Evolutionary conservation across 306 rosid genomes (phyloP).

Genomic region (Corylus heterophylla): DNA sequence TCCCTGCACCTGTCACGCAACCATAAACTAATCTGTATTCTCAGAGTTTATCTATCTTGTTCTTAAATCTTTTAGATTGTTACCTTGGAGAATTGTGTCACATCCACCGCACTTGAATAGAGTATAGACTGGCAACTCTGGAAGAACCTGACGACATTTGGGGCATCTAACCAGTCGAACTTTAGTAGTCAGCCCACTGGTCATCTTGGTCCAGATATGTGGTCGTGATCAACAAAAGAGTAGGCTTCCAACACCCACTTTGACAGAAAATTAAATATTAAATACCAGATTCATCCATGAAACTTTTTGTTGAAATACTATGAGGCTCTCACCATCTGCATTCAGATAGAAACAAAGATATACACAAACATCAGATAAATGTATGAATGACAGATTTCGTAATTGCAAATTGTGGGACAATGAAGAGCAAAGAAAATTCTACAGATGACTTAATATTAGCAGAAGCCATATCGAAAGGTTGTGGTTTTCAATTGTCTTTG

Average conservation of each 20-base stretch:
- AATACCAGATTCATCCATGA: conserved; percentile 24
- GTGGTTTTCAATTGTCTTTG: background rate
- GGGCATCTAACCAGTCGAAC: conserved; percentile 83
- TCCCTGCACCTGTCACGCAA: background rate
- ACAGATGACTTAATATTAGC: background rate
- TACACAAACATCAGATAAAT: background rate
- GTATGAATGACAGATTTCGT: background rate
- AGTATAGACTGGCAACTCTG: conserved; percentile 52
- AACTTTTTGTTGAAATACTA: conserved; percentile 10
- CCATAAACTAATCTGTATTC: background rate
- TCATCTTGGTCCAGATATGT: conserved; percentile 42
- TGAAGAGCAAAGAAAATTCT: background rate
- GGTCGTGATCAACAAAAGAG: conserved; percentile 23
- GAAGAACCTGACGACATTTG: conserved; percentile 61
- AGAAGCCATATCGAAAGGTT: background rate
- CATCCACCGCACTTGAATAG: conserved; percentile 92
- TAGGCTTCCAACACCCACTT: conserved; percentile 19
- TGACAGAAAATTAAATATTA: conserved; percentile 17
- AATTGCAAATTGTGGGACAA: background rate
- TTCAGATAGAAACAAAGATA: conserved; percentile 17
- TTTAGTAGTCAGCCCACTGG: conserved; percentile 41
- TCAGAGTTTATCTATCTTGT: background rate
- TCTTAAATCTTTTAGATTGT: background rate
- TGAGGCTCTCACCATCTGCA: conserved; percentile 35
- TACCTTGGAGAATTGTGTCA: conserved; percentile 73